Conservation (phyloP, 163 green algal genomes). For the Scenedesmus sp. region DNA sequence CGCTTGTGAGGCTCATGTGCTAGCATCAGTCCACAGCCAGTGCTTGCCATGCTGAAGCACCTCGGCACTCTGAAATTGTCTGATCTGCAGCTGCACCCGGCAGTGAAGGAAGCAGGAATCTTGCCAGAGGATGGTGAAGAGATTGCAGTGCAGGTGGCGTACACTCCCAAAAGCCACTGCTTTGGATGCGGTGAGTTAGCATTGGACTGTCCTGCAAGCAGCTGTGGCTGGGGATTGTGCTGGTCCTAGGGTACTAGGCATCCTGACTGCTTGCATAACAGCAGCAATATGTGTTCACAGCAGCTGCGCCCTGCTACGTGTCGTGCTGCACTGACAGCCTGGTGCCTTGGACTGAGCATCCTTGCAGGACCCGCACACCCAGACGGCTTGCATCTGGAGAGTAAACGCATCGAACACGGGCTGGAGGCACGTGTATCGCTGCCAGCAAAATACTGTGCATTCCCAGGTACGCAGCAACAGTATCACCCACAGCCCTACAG, state of each 20-base stretch:
- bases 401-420: constrained; percentile 65
- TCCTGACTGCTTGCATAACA: not conserved
- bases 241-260: not conserved
- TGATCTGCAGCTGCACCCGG: constrained; percentile 71
- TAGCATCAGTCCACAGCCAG: constrained; percentile 33
- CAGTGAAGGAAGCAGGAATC: constrained; percentile 69
- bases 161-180: constrained; percentile 81
- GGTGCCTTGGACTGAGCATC: not conserved
- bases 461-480: constrained; percentile 61
- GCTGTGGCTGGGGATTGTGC: not conserved
- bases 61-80: not conserved
- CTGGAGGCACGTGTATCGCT: constrained; percentile 74
- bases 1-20: not conserved
- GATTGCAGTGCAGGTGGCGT: constrained; percentile 82
- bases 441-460: constrained; percentile 75
- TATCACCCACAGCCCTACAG: not conserved
- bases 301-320: not conserved
- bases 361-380: constrained; percentile 58
- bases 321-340: not conserved
- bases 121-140: constrained; percentile 62
- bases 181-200: constrained; percentile 82
- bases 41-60: constrained; percentile 79
- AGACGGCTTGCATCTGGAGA: constrained; percentile 65
- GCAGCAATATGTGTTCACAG: not conserved
- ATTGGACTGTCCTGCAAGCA: not conserved